Evolutionary conservation across 805 yeast genomes (phyloP).

Genomic region (Ogataea siamensis): DNA sequence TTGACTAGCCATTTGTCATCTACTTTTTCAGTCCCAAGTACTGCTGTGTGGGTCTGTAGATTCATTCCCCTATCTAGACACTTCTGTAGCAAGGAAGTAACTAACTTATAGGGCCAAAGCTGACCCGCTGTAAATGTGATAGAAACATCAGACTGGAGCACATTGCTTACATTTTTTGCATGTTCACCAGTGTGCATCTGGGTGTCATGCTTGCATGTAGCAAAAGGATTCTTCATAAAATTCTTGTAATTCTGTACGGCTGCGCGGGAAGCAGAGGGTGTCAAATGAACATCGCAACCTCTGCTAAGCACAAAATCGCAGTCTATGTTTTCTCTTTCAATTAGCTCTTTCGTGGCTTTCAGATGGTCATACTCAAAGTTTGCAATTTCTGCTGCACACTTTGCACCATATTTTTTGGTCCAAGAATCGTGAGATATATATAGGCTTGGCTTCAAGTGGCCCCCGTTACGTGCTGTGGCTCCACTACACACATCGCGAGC

Average conservation of each 20-base stretch:
- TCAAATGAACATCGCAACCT: constrained; percentile 30
- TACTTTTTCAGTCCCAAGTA: constrained; percentile 25
- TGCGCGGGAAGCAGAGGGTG: constrained; percentile 12
- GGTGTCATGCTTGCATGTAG: constrained; percentile 31
- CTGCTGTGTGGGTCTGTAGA: constrained; percentile 42
- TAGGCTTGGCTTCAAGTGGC: constrained; percentile 42
- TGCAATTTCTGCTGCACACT: constrained; percentile 36
- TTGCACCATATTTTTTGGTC: constrained; percentile 23
- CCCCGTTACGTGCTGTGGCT: constrained; percentile 51
- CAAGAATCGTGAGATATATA: constrained; percentile 20
- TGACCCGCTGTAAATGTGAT: constrained; percentile 42
- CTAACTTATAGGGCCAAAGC: constrained; percentile 44
- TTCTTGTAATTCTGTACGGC: constrained; percentile 17
- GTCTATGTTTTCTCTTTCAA: constrained; percentile 34
- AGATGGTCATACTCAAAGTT: constrained; percentile 39
- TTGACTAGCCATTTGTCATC: constrained; percentile 30
- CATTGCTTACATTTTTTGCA: constrained; percentile 32
- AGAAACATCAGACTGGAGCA: constrained; percentile 31
- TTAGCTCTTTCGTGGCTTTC: constrained; percentile 32
- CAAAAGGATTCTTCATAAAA: constrained; percentile 29
- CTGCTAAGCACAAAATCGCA: constrained; percentile 34
- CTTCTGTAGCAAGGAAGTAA: constrained; percentile 33
- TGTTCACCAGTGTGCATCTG: constrained; percentile 34
- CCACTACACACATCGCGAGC: constrained; percentile 41
- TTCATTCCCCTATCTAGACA: constrained; percentile 35